phyloP scores from a whole-genome alignment of 1,284 basidiomycete species.

The Volvariella volvacea region DNA sequence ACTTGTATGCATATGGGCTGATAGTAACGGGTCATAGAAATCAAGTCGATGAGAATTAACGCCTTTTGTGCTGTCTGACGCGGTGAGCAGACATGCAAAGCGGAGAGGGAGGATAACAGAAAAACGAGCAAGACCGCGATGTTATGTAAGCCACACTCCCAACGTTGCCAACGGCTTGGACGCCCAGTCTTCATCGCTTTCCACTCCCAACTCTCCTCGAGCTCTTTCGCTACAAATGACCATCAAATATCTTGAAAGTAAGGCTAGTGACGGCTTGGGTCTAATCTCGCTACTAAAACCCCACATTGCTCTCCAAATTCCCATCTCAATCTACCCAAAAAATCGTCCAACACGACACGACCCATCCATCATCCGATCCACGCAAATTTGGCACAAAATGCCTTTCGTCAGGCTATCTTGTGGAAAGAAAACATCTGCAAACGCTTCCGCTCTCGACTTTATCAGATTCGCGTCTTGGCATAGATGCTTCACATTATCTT shows the following conservation, averaged over 20 bases:
- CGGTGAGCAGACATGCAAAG: too few species aligned
- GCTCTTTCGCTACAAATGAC: constrained; percentile 23
- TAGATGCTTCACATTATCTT: constrained; percentile 93
- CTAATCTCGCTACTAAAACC: too few species aligned
- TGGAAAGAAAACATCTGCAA: constrained; percentile 83
- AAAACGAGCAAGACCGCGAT: too few species aligned
- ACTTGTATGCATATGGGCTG: too few species aligned
- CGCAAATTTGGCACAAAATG: constrained; percentile 1
- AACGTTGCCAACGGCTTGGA: constrained; percentile 10
- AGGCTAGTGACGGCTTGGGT: constrained; percentile 5
- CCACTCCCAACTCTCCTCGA: constrained; percentile 2
- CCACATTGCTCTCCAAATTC: not conserved
- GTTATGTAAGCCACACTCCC: too few species aligned
- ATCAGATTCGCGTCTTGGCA: constrained; percentile 90
- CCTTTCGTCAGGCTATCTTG: constrained; percentile 75
- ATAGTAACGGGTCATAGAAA: too few species aligned
- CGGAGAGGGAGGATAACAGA: too few species aligned
- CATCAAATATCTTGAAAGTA: constrained; percentile 37
- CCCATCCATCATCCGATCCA: constrained; percentile 8
- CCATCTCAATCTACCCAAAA: too few species aligned
- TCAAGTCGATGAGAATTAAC: too few species aligned
- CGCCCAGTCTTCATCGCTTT: constrained; percentile 6
- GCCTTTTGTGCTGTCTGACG: too few species aligned
- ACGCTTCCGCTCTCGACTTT: constrained; percentile 79
- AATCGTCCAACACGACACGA: not conserved